These are phyloP conservation scores for Antrodiella citrinella DNA, from an alignment of 768 basidiomycete species.

Conservation along the genomic window DNA sequence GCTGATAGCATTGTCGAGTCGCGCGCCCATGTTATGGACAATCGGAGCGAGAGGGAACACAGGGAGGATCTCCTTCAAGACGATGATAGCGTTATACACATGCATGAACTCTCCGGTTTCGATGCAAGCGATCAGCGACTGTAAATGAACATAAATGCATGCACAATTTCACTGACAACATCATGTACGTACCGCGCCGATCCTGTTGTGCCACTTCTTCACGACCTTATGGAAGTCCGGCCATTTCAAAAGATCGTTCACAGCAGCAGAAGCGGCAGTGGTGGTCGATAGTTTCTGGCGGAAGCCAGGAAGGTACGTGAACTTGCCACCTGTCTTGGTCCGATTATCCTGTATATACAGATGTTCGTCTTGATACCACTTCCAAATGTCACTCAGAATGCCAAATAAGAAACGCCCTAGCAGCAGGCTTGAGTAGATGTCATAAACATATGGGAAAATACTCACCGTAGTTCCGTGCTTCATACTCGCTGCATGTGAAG, in stretches of 20 bases:
- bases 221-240: conserved; percentile 58
- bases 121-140: conserved; percentile 79
- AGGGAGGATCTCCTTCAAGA: conserved; percentile 84
- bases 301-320: conserved; percentile 61
- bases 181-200: conserved; percentile 47
- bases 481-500: conserved; percentile 93
- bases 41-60: conserved; percentile 75
- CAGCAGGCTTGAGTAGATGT: neutral
- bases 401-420: conserved; percentile 82
- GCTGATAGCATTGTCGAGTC: conserved; percentile 54
- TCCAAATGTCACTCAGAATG: conserved; percentile 66
- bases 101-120: conserved; percentile 92
- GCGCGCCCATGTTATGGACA: conserved; percentile 40
- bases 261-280: conserved; percentile 24
- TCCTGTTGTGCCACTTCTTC: conserved; percentile 78
- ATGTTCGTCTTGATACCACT: conserved; percentile 74
- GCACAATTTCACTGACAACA: conserved; percentile 12
- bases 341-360: conserved; percentile 67
- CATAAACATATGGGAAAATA: neutral
- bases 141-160: no score
- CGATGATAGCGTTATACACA: conserved; percentile 92
- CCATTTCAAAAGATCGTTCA: conserved; percentile 62
- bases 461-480: conserved; percentile 89
- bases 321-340: conserved; percentile 53
- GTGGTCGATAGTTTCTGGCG: conserved; percentile 30